Evolutionary conservation across 1,284 basidiomycete species (phyloP), one percentile per base, ranked within the genome.

Genomic region (Volvariella surrecta): DNA sequence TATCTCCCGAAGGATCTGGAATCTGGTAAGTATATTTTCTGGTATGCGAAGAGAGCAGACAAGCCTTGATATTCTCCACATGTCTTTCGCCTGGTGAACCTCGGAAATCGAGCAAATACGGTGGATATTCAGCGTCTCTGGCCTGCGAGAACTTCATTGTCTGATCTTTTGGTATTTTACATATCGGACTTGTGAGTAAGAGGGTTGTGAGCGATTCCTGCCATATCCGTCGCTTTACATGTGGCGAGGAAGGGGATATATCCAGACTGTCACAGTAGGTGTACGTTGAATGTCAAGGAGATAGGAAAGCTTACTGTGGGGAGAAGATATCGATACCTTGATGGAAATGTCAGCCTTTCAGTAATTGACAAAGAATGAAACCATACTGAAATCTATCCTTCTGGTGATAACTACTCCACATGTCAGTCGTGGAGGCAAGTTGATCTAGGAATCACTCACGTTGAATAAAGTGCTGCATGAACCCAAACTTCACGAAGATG

Each of bases 51-150:
- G 3, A n/a, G 10, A 18, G 18, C n/a, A 42, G n/a, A 39, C 43
- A 45, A 28, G 83, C 84, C 74, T 88, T 89, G 47, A 90, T 60
- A 56, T 89, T 89, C 58, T 90, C 87, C 2, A 83, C 76, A 52
- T 88, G 82, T 46, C 88, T 63, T 58, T 90, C 88, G 2, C 71
- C 83, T 0, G 80, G 79, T 1, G 74, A 74, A 2, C 80, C 82
- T n/a, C 59, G 48, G 53, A 89, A 91, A 40, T 72, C 58, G 35
- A 89, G 63, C 1, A 90, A 64, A 57, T 85, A 89, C 0, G 87
- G 87, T 1, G 87, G 79, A 62, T 74, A 85, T 49, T 76, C 72
- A 0, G 70, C 68, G 45, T 76, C 66, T 21, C 68, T 63, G 1
- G 76, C 70, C 54, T 81, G 69, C 18, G 76, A 72, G 55, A 78